These are phyloP conservation scores for Cladosporium sp. DNA, from an alignment of 2,329 filamentous ascomycete genomes.

Conservation along the genomic window DNA sequence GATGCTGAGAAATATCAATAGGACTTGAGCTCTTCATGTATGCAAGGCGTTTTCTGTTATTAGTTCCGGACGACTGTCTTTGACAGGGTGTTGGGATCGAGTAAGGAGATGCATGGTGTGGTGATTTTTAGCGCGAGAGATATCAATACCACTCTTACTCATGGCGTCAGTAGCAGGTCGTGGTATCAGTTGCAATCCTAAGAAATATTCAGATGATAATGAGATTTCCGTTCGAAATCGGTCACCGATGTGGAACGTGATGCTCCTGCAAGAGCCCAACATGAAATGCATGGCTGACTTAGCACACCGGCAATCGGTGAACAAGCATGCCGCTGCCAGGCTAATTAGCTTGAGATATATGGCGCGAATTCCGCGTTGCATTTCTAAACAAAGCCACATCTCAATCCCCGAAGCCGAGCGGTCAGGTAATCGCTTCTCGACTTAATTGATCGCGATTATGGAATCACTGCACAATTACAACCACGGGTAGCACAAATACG, in stretches of 20 bases:
- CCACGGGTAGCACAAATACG: background rate
- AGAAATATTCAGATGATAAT: too few species aligned
- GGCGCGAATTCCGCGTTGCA: slow-evolving; percentile 6
- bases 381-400: slow-evolving; percentile 4
- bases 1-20: slow-evolving; percentile 6
- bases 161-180: background rate
- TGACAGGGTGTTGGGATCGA: too few species aligned
- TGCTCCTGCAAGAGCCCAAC: too few species aligned
- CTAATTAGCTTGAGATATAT: background rate
- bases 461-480: background rate
- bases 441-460: background rate
- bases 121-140: too few species aligned
- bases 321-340: background rate
- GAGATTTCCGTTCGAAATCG: too few species aligned
- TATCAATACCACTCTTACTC: background rate
- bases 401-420: slow-evolving; percentile 3
- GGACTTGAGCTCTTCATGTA: background rate
- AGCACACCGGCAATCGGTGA: slow-evolving; percentile 3
- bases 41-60: background rate
- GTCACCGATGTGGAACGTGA: too few species aligned
- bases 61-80: background rate
- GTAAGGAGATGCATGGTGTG: too few species aligned
- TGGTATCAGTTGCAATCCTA: too few species aligned
- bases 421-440: background rate
- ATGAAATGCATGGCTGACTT: background rate